Conservation (phyloP, 2,329 filamentous ascomycete species). For the Amesomyces nigricolor region DNA sequence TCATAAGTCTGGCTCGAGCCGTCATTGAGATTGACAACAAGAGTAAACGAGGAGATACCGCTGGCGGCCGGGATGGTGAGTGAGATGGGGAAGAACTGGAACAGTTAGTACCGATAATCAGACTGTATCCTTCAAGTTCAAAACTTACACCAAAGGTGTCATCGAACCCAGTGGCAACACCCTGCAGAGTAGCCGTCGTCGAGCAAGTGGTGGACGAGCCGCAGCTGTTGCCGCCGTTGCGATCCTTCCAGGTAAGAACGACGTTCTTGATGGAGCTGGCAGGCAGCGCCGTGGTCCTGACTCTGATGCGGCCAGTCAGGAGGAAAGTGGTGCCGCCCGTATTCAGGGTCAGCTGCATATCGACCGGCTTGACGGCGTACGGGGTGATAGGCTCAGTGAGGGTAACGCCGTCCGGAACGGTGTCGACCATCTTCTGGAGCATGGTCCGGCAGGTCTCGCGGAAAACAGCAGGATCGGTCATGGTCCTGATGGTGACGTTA, state of each 20-base stretch:
- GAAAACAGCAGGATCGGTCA: conserved; percentile 44
- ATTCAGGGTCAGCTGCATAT: conserved; percentile 50
- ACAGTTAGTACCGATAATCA: background rate
- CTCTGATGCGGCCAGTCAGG: conserved; percentile 51
- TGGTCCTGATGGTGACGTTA: conserved; percentile 48
- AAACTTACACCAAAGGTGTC: conserved; percentile 45
- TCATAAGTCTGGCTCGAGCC: conserved; percentile 44
- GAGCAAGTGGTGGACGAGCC: conserved; percentile 36
- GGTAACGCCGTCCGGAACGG: conserved; percentile 46
- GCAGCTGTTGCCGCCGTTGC: conserved; percentile 44
- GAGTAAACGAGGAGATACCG: conserved; percentile 57
- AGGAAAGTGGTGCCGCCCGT: conserved; percentile 42
- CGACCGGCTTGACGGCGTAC: conserved; percentile 55
- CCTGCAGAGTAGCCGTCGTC: conserved; percentile 42
- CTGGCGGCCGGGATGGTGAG: conserved; percentile 49
- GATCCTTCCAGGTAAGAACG: conserved; percentile 51
- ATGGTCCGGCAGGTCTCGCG: conserved; percentile 44
- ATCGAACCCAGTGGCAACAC: conserved; percentile 51
- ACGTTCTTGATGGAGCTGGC: conserved; percentile 41
- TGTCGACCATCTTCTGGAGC: conserved; percentile 57
- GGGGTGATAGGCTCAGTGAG: conserved; percentile 49
- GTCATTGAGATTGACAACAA: conserved; percentile 45
- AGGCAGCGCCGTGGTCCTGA: conserved; percentile 47
- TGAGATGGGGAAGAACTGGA: conserved; percentile 43
- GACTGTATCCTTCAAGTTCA: background rate